Evolutionary conservation across 208 protist genomes (phyloP).

Genomic region (Plasmodiophora brassicae): DNA sequence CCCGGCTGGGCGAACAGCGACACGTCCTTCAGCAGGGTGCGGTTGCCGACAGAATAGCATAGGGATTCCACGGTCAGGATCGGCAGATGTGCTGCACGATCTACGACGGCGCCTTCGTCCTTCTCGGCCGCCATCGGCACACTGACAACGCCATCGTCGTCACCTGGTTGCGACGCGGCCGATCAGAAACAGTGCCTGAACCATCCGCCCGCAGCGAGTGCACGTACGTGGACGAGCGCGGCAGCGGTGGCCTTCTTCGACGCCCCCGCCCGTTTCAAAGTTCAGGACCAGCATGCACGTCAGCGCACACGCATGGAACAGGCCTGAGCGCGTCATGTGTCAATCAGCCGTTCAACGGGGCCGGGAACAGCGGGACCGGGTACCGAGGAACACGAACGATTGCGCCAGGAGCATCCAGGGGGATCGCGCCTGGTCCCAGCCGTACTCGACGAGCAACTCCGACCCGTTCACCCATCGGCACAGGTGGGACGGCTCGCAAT

Average conservation of each 20-base stretch:
- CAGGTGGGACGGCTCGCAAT: background rate
- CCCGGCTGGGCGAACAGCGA: background rate
- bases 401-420: background rate
- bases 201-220: no score
- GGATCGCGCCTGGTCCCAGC: background rate
- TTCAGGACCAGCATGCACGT: conserved; percentile 13
- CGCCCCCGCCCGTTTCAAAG: background rate
- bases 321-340: background rate
- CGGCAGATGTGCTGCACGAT: no score
- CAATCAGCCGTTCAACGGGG: background rate
- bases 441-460: background rate
- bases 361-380: background rate
- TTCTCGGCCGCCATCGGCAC: no score
- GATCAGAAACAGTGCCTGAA: no score
- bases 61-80: background rate
- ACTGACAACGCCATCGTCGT: no score
- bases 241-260: background rate
- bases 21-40: background rate
- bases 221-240: no score
- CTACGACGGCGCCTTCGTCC: no score
- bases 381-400: background rate
- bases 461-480: background rate
- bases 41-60: background rate
- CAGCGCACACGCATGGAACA: background rate
- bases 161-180: no score